Evolutionary conservation across 768 basidiomycete species (phyloP), one percentile per base, ranked within the genome.

Genomic region (Suillus americanus): DNA sequence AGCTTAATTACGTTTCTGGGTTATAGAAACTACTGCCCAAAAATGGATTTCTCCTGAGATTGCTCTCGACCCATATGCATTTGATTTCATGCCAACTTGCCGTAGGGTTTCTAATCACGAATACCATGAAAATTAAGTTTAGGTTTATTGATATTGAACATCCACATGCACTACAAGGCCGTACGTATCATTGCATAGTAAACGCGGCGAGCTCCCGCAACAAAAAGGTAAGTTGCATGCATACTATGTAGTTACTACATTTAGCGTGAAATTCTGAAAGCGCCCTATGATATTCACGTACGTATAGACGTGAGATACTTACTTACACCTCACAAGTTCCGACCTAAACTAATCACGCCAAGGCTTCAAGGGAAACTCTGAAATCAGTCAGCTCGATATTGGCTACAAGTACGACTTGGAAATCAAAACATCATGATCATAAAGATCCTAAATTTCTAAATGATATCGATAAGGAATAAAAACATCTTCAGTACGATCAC

Each of bases 401-500:
- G 40, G 57, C 57, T 59, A 59, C 57, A 59, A 43, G 57, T 59
- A 59, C 25, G 18, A 59, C 57, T 20, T 25, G 6, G 13, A 59
- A 59, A 40, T 59, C 57, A 59, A 59, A 59, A 20, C 41, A 30
- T 10, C 25, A 28, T 40, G 61, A 45, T 48, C 51, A 30, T 62
- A 50, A 38, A 18, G 46, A 50, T 40, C 60, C 35, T 28, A 25
- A 16, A 50, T 43, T 3, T 53, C 46, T 62, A 62, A 46, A 46
- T 51, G 46, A 62, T 33, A 33, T 33, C 33, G 33, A 33, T 64
- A 64, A 50, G 5, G 38, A 62, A 61, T 62, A 51, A 41, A 61
- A 46, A 46, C 6, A 12, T 28, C 25, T 41, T 43, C 18, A 33
- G 53, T 54, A 54, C 35, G 33, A 6, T 54, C 33, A 54, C 53